Evolutionary conservation across 2,329 filamentous ascomycete species (phyloP).

Genomic region (Fragosphaeria purpurea): DNA sequence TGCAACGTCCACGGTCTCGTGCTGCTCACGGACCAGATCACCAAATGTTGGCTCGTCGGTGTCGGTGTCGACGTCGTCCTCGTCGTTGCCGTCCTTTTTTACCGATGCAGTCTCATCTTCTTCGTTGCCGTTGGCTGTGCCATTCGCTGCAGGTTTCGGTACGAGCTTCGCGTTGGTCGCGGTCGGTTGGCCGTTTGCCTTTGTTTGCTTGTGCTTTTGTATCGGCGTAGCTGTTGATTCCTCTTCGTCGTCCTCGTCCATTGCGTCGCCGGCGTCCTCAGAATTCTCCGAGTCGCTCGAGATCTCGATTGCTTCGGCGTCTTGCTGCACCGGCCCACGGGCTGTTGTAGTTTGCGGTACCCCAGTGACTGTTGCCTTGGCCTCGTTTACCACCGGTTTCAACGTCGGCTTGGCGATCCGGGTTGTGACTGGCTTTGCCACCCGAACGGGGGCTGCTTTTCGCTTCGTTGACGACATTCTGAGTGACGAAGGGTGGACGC

Average conservation of each 20-base stretch:
- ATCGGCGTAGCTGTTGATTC: background rate
- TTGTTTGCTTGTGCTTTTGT: background rate
- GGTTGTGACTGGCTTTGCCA: slow-evolving; percentile 46
- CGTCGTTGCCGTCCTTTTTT: background rate
- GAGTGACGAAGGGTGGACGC: background rate
- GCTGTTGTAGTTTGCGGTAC: slow-evolving; percentile 16
- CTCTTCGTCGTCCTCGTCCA: background rate
- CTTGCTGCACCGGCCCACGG: slow-evolving; percentile 17
- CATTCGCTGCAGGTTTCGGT: background rate
- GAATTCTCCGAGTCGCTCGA: slow-evolving; percentile 39
- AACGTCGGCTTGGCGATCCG: slow-evolving; percentile 40
- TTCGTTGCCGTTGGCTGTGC: background rate
- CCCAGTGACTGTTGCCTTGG: slow-evolving; percentile 41
- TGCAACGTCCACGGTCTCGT: slow-evolving; percentile 67
- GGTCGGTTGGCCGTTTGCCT: slow-evolving; percentile 1
- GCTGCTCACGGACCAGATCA: slow-evolving; percentile 61
- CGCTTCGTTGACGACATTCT: slow-evolving; percentile 48
- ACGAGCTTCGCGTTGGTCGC: background rate
- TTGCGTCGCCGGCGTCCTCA: background rate
- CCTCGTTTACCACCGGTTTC: slow-evolving; percentile 47
- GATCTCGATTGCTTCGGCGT: slow-evolving; percentile 42
- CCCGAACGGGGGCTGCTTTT: slow-evolving; percentile 43
- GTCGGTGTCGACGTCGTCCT: slow-evolving; percentile 5
- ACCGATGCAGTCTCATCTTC: background rate
- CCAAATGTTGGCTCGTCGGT: slow-evolving; percentile 57